Conservation (phyloP, 2,329 filamentous ascomycete species). For the Fusarium sterilihyphosum region DNA sequence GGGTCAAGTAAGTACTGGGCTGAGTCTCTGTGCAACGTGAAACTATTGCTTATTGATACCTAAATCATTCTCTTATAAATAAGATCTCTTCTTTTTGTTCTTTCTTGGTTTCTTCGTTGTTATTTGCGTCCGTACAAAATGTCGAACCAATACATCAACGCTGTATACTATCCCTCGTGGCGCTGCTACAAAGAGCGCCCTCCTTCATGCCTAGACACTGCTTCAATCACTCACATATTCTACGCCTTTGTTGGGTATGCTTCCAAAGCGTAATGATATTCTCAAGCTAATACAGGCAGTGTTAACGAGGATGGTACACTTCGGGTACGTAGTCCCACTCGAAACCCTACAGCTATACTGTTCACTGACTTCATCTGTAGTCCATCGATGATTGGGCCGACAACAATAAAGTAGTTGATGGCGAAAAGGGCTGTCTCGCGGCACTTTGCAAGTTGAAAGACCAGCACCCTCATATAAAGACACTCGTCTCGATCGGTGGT, state of each 20-base stretch:
- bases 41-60: slow-evolving; percentile 19
- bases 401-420: slow-evolving; percentile 67
- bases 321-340: slow-evolving; percentile 50
- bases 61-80: background rate
- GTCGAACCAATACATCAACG: slow-evolving; percentile 45
- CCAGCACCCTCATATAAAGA: slow-evolving; percentile 64
- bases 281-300: slow-evolving; percentile 38
- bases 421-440: slow-evolving; percentile 66
- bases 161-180: slow-evolving; percentile 74
- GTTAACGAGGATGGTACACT: slow-evolving; percentile 49
- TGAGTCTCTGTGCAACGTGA: slow-evolving; percentile 8
- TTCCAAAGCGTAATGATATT: background rate
- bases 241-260: slow-evolving; percentile 69
- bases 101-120: background rate
- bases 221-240: slow-evolving; percentile 70
- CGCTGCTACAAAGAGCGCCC: slow-evolving; percentile 67
- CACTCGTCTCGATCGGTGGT: slow-evolving; percentile 73
- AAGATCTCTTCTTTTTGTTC: background rate
- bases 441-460: slow-evolving; percentile 68
- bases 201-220: slow-evolving; percentile 66
- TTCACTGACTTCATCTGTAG: slow-evolving; percentile 32
- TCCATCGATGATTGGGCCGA: slow-evolving; percentile 72
- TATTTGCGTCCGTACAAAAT: background rate
- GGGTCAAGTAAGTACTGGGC: background rate
- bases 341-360: background rate